Base-by-base conservation (phyloP, 2,329 filamentous ascomycete genomes). In the Pezicula carpinea region DNA sequence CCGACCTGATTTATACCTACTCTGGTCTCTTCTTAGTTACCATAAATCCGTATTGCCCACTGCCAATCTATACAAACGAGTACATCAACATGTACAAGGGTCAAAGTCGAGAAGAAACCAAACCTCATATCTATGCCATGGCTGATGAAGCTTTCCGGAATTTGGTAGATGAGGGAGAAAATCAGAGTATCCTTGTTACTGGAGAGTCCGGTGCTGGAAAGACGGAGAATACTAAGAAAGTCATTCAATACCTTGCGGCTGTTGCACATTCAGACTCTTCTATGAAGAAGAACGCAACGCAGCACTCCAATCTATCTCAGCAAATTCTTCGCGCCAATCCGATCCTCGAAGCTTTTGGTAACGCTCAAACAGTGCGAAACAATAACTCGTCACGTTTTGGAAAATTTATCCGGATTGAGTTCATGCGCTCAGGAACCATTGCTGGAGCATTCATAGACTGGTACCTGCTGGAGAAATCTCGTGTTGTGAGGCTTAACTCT, bases 51-150 rank as follows among this genome's bases (percentile, higher is more conserved):
- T 99, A 99, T 69, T 95, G 90, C 53, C 83, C 90, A 2, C 71
- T 99, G 8, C 89, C 95, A 3, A 99, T 99, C 50, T 99, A 99
- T 68, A 89, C 83, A 46, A 90, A 93, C 64, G 93, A 99, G 60
- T 97, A 96, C 69, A 80, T 99, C 72, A 95, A 95, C 63, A 95
- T 96, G 89, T 99, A 99, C 72, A 91, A 89, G 61, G 93, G 93
- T 5, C 80, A 89, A 48, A 90, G 77, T 57, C 77, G 92, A 54
- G 95, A 99, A 63, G 93, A 99, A 60, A 96, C 89, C 7, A 93
- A 93, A 59, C 93, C 93, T 7, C 93, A 99, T 64, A 96, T 99
- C 47, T 99, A 92, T 62, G 92, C 95, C 53, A 93, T 97, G 82
- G 92, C 93, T 11, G 95, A 99, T 64, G 86, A 95, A 63, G 93